phyloP scores from a whole-genome alignment of 257 asterid genomes.

The Eucommia ulmoides region DNA sequence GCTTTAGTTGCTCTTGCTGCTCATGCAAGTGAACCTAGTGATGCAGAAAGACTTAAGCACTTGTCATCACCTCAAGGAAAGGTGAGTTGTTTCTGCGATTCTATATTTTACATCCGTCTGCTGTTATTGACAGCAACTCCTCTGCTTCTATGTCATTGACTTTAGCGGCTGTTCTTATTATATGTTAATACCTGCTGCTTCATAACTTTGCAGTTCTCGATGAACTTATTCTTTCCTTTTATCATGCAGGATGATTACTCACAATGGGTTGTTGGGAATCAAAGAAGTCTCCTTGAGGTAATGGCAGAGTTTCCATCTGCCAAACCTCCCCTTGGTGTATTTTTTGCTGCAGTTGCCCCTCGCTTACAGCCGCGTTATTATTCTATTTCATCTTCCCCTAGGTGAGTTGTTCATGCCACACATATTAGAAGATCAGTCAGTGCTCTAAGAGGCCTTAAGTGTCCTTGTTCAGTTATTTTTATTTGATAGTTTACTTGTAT shows the following conservation, averaged over 20 bases:
- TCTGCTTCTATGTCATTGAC: neutral
- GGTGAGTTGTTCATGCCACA: constrained; percentile 22
- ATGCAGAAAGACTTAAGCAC: constrained; percentile 53
- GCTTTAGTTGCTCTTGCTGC: constrained; percentile 67
- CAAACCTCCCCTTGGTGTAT: neutral
- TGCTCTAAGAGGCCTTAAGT: neutral
- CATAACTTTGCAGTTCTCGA: neutral
- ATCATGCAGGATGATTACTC: constrained; percentile 51
- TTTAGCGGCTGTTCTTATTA: neutral
- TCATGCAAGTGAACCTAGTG: constrained; percentile 52
- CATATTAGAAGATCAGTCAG: neutral
- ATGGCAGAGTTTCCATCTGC: constrained; percentile 77
- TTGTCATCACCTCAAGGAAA: constrained; percentile 73
- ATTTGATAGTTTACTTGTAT: too few relatives aligned
- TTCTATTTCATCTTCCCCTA: constrained; percentile 73
- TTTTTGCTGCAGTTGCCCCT: constrained; percentile 51
- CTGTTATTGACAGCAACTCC: neutral
- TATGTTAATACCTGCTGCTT: neutral
- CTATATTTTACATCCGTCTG: neutral
- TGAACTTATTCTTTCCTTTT: neutral
- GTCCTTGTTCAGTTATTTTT: too few relatives aligned
- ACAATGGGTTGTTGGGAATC: constrained; percentile 53
- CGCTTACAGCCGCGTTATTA: constrained; percentile 35
- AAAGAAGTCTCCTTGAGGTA: constrained; percentile 75
- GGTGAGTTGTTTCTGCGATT: constrained; percentile 21